Base-by-base conservation (phyloP, 2,329 filamentous ascomycete species). In the Ophiobolus disseminans region DNA sequence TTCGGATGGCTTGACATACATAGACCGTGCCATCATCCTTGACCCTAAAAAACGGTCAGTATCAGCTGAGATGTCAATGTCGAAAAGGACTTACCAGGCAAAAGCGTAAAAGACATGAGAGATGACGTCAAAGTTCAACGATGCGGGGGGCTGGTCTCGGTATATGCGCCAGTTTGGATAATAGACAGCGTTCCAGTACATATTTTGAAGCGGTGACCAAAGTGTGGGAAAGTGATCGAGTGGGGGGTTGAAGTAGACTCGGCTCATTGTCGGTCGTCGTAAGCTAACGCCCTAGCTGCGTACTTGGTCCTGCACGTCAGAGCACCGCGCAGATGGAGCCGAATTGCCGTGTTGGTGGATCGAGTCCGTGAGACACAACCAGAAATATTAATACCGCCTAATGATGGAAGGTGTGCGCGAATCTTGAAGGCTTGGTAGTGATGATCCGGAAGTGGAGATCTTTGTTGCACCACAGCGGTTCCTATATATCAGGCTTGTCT, bases 21-120 rank as follows among this genome's bases (percentile, higher is more conserved):
- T 89, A 88, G 54, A 93, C 84, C 43, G 83, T 84, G 40, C 90
- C 89, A 68, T 91, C 87, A 40, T 81, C 74, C 55, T 84, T 84
- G 34, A 93, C 83, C 73, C 82, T 88, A 16, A 5, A 25, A 11
- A 35, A 3, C 21, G 35, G 53, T 72, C 41, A 69, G 63, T 50
- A 45, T n/a, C 16, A 23, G 31, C 60, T 30, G 25, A 43, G 26
- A 32, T 48, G 43, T 40, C 31, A 40, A 32, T 42, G 45, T 50
- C 22, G 45, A 45, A 32, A 5, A 8, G 11, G 45, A 62, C 69
- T 57, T 72, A 82, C 80, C 78, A 82, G 49, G 89, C 89, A 81
- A 90, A 92, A 10, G 89, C 88, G 68, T 93, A 93, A 73, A 91
- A 92, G 20, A 92, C 85, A 66, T 91, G 87, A 58, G 87, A 91